Evolutionary conservation across 306 rosid species (phyloP), one percentile per base, ranked within the genome.

Genomic region (Arachis hypogaea): DNA sequence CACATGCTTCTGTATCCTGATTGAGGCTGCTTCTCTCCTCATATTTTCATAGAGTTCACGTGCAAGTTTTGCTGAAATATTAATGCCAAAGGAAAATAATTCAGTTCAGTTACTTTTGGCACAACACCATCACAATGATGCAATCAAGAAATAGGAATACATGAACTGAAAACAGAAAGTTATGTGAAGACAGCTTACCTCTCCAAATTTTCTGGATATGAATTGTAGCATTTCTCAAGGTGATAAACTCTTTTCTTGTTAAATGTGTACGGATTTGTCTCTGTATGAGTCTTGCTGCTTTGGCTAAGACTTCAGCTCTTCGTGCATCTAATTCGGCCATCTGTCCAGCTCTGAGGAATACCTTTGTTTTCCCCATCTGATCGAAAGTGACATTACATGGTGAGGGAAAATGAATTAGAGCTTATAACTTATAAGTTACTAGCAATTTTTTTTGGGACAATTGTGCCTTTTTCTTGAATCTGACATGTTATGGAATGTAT

Each of bases 271-370:
- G 81, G 75, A 89, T 92, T 84, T 89, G 95, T 82, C 97, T 85
- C 71, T 92, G 97, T 67, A 92, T 85, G 65, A 43, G 79, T 78
- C 82, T 84, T 18, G 92, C 91, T 12, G 97, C 95, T 80, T 63
- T 87, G 58, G 93, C 97, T 77, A 92, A 84, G 33, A 92, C 74
- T 81, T 92, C 95, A 6, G 97, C 87, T 83, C 97, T 80, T 57
- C 96, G 82, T 2, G 97, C 93, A 76, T 92, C 97, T 74, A 92
- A 65, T 81, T 92, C 97, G 40, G 97, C 97, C 97, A 92, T 92
- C 82, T 92, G 97, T 59, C 97, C 97, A 73, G 97, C 97, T 84
- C 97, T 81, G 49, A 92, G 91, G 77, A 92, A 92, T 28, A 92
- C 96, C 77, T 92, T 92, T 69, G 97, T 50, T 74, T 89, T 92